These are phyloP conservation scores for Ceratocystis ficicola DNA, from an alignment of 2,329 filamentous ascomycete species.

Conservation along the genomic window DNA sequence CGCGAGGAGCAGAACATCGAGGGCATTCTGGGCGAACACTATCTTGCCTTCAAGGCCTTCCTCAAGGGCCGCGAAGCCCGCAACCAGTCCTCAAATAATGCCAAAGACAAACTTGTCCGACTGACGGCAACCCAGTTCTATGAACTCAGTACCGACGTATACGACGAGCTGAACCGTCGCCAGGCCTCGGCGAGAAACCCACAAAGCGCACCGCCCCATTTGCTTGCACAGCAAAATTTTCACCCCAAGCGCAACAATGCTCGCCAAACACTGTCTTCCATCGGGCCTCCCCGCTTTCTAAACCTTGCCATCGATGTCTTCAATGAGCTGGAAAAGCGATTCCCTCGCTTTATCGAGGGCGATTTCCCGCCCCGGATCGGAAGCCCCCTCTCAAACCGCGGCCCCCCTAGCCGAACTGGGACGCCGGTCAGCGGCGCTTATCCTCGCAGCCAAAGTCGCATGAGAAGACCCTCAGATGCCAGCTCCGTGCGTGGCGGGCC, in stretches of 20 bases:
- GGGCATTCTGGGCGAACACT: conserved; percentile 62
- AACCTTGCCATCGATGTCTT: conserved; percentile 94
- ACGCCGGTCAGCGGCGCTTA: conserved; percentile 50
- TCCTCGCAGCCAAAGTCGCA: conserved; percentile 41
- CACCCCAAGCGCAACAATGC: conserved; percentile 97
- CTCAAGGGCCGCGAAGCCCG: conserved; percentile 65
- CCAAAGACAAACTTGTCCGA: conserved; percentile 83
- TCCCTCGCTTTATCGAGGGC: conserved; percentile 62
- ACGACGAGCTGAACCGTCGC: conserved; percentile 80
- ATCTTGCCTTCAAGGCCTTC: conserved; percentile 64
- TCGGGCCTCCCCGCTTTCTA: conserved; percentile 75
- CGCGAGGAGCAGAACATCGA: conserved; percentile 47
- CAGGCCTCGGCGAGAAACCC: conserved; percentile 54
- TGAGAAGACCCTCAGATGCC: conserved; percentile 48
- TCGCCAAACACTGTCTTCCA: conserved; percentile 83
- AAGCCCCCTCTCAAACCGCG: conserved; percentile 56
- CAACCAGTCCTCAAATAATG: conserved; percentile 63
- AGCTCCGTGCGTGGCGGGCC: conserved; percentile 42
- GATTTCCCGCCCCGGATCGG: conserved; percentile 56
- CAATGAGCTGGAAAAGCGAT: conserved; percentile 82
- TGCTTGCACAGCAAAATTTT: conserved; percentile 77
- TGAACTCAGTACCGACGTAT: conserved; percentile 94
- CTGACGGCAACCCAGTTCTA: conserved; percentile 89
- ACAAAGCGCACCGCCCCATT: conserved; percentile 52
- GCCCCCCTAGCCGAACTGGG: conserved; percentile 44